These are phyloP conservation scores for Gynochthodes officinalis DNA, from an alignment of 257 asterid genomes.

Conservation along the genomic window DNA sequence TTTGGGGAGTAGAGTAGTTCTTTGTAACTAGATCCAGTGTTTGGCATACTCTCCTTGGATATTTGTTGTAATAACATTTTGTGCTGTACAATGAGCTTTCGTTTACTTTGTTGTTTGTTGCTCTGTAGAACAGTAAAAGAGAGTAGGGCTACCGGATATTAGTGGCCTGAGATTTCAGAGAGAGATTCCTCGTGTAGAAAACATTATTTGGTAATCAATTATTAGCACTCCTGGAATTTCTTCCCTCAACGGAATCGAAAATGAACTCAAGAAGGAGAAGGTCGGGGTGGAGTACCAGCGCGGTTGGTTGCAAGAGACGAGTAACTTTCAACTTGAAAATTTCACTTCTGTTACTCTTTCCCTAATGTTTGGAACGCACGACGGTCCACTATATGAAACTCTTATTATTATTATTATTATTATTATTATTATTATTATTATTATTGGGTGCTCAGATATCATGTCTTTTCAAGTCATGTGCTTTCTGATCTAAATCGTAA, in stretches of 20 bases:
- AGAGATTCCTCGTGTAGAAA: no score
- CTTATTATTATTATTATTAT: no score
- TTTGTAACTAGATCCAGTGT: not conserved
- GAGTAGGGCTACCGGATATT: not conserved
- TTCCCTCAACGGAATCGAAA: no score
- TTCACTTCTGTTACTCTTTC: not conserved
- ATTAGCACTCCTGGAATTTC: not conserved
- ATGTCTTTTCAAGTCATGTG: not conserved
- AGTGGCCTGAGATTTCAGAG: not conserved
- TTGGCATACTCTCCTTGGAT: not conserved
- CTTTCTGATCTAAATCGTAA: not conserved
- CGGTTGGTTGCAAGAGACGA: no score
- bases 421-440: no score
- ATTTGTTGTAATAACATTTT: slow-evolving; percentile 1
- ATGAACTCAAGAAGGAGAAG: not conserved
- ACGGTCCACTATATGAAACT: not conserved
- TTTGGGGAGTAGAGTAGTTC: no score
- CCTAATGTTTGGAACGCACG: not conserved
- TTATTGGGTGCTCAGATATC: no score
- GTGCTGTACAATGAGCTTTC: not conserved
- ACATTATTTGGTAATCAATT: no score
- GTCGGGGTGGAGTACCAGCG: no score
- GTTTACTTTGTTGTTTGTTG: no score
- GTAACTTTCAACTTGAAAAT: not conserved
- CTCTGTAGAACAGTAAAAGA: no score